These are phyloP conservation scores for Glaciozyma martinii DNA, from an alignment of 768 basidiomycete genomes.

Conservation along the genomic window DNA sequence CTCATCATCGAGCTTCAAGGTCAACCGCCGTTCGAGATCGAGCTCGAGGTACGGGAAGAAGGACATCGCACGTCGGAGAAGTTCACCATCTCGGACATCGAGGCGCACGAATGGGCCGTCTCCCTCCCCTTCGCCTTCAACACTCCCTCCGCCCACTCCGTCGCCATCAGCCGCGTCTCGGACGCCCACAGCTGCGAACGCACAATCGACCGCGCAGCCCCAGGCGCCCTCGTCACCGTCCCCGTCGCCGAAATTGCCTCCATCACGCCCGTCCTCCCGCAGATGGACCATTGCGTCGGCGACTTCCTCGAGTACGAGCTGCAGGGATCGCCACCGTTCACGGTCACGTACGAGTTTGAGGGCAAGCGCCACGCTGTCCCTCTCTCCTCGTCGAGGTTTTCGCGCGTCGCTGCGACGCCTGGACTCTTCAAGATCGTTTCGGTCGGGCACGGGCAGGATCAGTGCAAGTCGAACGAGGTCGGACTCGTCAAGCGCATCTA, in stretches of 20 bases:
- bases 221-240: conserved; percentile 38
- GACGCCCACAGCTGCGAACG: conserved; percentile 80
- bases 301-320: conserved; percentile 84
- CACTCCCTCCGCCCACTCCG: conserved; percentile 69
- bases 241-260: conserved; percentile 96
- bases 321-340: conserved; percentile 90
- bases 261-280: conserved; percentile 71
- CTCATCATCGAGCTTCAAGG: conserved; percentile 70
- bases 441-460: conserved; percentile 84
- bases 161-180: conserved; percentile 64
- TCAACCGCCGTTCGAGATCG: conserved; percentile 71
- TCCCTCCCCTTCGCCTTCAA: conserved; percentile 61
- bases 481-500: conserved; percentile 48
- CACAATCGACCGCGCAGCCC: conserved; percentile 51
- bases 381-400: conserved; percentile 67
- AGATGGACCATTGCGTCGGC: conserved; percentile 78
- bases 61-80: conserved; percentile 59
- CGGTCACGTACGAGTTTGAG: conserved; percentile 69
- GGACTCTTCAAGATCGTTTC: conserved; percentile 80
- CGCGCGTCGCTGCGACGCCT: conserved; percentile 66
- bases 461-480: conserved; percentile 49
- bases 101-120: conserved; percentile 56
- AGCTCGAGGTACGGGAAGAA: conserved; percentile 59
- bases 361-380: conserved; percentile 64
- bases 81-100: conserved; percentile 48